phyloP scores from a whole-genome alignment of 371 early-diverging fungal species.

The Mucor velutinosus region DNA sequence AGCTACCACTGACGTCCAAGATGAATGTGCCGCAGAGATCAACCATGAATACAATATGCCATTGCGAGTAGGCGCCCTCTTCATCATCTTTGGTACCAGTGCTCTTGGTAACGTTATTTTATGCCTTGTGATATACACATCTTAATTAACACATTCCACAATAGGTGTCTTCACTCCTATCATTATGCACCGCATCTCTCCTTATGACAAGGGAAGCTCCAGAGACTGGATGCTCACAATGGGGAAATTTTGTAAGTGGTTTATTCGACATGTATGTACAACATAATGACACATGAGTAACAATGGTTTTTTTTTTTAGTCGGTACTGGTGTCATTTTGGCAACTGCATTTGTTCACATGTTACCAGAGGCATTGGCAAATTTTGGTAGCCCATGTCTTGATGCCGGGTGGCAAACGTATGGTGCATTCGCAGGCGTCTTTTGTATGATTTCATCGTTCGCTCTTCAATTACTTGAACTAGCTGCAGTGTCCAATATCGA shows the following conservation, averaged over 20 bases:
- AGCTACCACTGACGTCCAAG: neutral
- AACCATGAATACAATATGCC: slow-evolving; percentile 28
- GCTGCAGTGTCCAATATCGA: slow-evolving; percentile 31
- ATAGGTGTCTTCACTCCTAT: slow-evolving; percentile 48
- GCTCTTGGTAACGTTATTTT: slow-evolving; percentile 24
- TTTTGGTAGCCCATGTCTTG: slow-evolving; percentile 43
- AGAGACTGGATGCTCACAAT: slow-evolving; percentile 42
- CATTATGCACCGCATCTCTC: slow-evolving; percentile 38
- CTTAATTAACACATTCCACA: slow-evolving; percentile 6
- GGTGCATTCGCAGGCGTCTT: slow-evolving; percentile 47
- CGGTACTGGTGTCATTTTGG: slow-evolving; percentile 81
- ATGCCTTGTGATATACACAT: neutral
- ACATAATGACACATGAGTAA: neutral
- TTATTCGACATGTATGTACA: neutral
- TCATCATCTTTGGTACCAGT: slow-evolving; percentile 33
- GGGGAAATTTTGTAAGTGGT: slow-evolving; percentile 50
- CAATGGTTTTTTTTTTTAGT: slow-evolving; percentile 26
- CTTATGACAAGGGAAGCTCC: slow-evolving; percentile 29
- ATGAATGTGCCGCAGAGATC: slow-evolving; percentile 20
- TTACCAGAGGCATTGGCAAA: slow-evolving; percentile 41
- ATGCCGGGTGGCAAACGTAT: slow-evolving; percentile 38
- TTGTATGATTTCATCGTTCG: slow-evolving; percentile 43
- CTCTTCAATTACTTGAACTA: slow-evolving; percentile 41
- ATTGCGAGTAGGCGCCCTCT: slow-evolving; percentile 29
- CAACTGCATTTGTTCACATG: slow-evolving; percentile 82